These are phyloP conservation scores for Tylopilus orsonianus DNA, from an alignment of 1,284 basidiomycete species.

Conservation along the genomic window DNA sequence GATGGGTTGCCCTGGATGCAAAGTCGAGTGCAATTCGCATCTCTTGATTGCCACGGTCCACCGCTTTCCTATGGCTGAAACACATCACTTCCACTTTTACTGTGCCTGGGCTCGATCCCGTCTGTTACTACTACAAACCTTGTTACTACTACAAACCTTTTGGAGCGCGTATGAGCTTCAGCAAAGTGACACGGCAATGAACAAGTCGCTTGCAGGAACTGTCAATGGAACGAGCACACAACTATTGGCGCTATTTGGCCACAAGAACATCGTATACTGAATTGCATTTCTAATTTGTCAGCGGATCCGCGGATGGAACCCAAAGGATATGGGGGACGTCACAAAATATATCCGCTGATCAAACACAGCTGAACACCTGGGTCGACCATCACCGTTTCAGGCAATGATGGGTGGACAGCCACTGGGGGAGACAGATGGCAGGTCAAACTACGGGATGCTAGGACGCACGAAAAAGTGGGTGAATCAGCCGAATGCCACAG, in stretches of 20 bases:
- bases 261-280: constrained; percentile 1
- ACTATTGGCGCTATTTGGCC: neutral
- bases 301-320: constrained; percentile 1
- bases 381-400: constrained; percentile 1
- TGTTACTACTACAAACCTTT: neutral
- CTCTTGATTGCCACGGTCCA: no score
- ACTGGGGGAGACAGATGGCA: neutral
- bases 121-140: no score
- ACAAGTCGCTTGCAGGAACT: neutral
- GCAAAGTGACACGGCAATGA: neutral
- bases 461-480: neutral
- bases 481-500: neutral
- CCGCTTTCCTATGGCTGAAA: no score
- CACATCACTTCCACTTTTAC: no score
- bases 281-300: constrained; percentile 8
- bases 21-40: no score
- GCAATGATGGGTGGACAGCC: constrained; percentile 10
- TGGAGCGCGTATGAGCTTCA: neutral
- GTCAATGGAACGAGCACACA: neutral
- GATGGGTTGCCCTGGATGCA: no score
- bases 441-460: constrained; percentile 3
- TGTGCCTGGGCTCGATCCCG: no score
- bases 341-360: neutral
- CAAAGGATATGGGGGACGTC: constrained; percentile 2
- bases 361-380: neutral